A percentile compares a stretch with the other conserved stretches of the same genome.
Conservation (phyloP, 1,284 basidiomycete genomes). For the Bjerkandera adusta region DNA sequence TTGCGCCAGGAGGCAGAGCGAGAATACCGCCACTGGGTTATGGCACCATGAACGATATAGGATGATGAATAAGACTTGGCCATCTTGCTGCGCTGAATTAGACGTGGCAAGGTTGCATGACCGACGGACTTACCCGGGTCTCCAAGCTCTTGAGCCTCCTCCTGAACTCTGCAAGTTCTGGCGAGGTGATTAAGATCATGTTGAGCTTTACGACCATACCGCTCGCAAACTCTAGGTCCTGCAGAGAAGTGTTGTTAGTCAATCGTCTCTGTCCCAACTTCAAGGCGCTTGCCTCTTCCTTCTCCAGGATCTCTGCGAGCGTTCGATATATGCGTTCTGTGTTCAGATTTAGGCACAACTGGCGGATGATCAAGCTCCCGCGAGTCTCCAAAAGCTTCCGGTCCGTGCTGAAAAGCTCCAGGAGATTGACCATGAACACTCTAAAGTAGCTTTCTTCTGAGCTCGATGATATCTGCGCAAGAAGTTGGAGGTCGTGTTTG, state of each 20-base stretch:
- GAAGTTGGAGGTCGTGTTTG: conserved; percentile 91
- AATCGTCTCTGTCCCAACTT: not conserved
- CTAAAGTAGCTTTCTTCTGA: conserved; percentile 96
- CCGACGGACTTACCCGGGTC: conserved; percentile 63
- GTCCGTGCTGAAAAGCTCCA: conserved; percentile 96
- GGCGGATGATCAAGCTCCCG: conserved; percentile 94
- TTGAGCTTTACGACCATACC: conserved; percentile 98
- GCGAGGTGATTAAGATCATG: conserved; percentile 95
- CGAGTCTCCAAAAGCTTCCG: conserved; percentile 86
- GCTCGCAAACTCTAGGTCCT: conserved; percentile 96
- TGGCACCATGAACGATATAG: conserved; percentile 99
- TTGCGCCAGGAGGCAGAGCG: conserved; percentile 93
- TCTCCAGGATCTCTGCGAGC: conserved; percentile 96
- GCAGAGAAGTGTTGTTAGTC: not conserved
- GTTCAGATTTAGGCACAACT: conserved; percentile 92
- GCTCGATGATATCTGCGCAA: conserved; percentile 95
- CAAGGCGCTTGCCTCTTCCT: conserved; percentile 79
- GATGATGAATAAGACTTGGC: conserved; percentile 88
- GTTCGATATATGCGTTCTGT: conserved; percentile 95
- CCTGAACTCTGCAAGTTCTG: conserved; percentile 92
- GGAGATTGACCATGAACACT: conserved; percentile 91
- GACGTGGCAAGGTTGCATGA: not conserved
- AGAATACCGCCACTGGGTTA: conserved; percentile 95
- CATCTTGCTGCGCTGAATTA: conserved; percentile 69
- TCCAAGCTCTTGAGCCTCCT: conserved; percentile 92